Base-by-base conservation (phyloP, 371 early-diverging fungal genomes). In the Furculomyces boomerangus region DNA sequence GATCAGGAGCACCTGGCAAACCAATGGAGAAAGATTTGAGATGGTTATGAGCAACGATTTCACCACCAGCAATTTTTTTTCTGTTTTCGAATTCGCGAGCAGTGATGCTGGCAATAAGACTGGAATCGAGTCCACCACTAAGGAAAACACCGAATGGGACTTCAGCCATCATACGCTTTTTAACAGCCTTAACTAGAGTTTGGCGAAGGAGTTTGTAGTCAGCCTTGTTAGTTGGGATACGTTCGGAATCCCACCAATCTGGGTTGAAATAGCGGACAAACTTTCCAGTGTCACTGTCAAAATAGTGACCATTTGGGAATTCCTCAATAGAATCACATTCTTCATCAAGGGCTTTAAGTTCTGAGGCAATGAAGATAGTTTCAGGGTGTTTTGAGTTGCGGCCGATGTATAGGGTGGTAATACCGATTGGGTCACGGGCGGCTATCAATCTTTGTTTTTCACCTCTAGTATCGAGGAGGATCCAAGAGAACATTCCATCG, bases 21-120 rank as follows among this genome's bases (percentile, higher is more conserved):
- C 96, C 96, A 49, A 96, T 80, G 18, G 93, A 91, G 73, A 96
- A 96, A 31, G 96, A 92, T 70, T 93, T 93, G 41, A 93, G 76
- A 37, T 80, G 74, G 10, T 60, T 58, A 52, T 55, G 58, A 22
- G 62, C 51, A 30, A 57, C 39, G 27, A 46, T 51, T 28, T 58
- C 59, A 50, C 75, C 65, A n/a, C n/a, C n/a, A n/a, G n/a, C n/a
- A n/a, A n/a, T n/a, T n/a, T n/a, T n/a, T 18, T 45, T 22, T 44
- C 75, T 70, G 70, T 81, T 80, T 20, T 75, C 74, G 10, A 84
- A 74, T 66, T 84, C 83, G 44, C 96, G 74, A 37, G 78, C 79
- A 28, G 93, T 89, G 64, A 96, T 93, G 47, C 89, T 75, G 28
- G 94, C 90, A 62, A 93, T 93, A 72, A 96, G 73, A 59, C 81